Conservation (phyloP, 306 rosid species). For the Cucumis cinereus region DNA sequence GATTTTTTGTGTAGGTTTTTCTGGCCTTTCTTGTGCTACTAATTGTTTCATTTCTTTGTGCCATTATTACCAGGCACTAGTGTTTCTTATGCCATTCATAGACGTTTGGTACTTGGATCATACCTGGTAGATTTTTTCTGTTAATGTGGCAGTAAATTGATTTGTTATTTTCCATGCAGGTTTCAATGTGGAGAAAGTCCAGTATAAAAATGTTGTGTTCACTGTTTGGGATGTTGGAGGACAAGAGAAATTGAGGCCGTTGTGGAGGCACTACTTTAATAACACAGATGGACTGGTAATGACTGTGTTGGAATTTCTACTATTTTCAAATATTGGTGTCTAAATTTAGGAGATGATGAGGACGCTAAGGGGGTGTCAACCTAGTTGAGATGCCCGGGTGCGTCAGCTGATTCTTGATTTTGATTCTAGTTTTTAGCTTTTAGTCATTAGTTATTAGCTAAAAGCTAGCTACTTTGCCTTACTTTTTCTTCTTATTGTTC, state of each 20-base stretch:
- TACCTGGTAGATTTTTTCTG: neutral
- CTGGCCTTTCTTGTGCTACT: neutral
- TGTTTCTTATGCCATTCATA: neutral
- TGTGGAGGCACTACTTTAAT: slow-evolving; percentile 95
- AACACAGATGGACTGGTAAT: slow-evolving; percentile 87
- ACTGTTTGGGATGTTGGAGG: slow-evolving; percentile 99
- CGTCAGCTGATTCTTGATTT: no score
- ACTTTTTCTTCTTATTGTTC: no score
- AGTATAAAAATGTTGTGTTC: slow-evolving; percentile 90
- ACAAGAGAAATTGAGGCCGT: slow-evolving; percentile 89
- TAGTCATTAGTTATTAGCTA: no score
- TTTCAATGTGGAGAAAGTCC: slow-evolving; percentile 95
- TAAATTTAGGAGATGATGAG: no score
- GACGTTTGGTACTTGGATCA: neutral
- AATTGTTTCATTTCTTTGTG: neutral
- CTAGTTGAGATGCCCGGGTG: no score
- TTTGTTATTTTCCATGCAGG: slow-evolving; percentile 27
- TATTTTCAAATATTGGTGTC: neutral
- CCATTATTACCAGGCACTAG: neutral
- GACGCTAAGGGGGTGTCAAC: no score
- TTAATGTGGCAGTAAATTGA: neutral
- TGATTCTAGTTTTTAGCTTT: no score
- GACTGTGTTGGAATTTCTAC: neutral
- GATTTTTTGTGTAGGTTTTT: neutral
- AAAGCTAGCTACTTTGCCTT: no score